Percentiles rank a stretch among this genome's conserved stretches.
phyloP scores from a whole-genome alignment of 2,329 filamentous ascomycete species.

The Botrytis squamosa region DNA sequence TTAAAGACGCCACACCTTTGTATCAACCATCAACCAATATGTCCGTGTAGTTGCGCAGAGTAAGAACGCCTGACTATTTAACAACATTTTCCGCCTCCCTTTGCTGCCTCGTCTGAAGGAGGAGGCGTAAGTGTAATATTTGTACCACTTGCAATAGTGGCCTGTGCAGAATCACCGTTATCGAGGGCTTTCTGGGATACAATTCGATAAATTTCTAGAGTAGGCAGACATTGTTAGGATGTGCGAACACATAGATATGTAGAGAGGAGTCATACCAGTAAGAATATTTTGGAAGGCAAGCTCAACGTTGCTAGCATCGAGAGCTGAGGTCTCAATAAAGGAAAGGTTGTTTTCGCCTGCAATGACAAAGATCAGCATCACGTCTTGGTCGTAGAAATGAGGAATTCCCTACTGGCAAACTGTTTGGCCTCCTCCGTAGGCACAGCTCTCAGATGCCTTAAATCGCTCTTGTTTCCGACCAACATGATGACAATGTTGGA shows the following conservation, averaged over 20 bases:
- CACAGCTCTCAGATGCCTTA: slow-evolving; percentile 94
- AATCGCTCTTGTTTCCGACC: slow-evolving; percentile 99
- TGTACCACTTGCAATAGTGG: slow-evolving; percentile 74
- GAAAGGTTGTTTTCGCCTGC: slow-evolving; percentile 95
- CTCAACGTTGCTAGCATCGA: slow-evolving; percentile 98
- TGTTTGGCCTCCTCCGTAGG: slow-evolving; percentile 97
- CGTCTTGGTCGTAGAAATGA: slow-evolving; percentile 12
- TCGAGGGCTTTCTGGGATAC: slow-evolving; percentile 97
- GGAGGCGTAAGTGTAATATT: slow-evolving; percentile 87
- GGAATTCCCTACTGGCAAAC: slow-evolving; percentile 74
- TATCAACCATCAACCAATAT: slow-evolving; percentile 32
- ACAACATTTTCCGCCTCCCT: slow-evolving; percentile 75
- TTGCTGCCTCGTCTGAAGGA: slow-evolving; percentile 70
- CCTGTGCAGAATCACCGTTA: slow-evolving; percentile 77
- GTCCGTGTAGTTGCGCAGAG: slow-evolving; percentile 22
- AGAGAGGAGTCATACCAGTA: slow-evolving; percentile 65
- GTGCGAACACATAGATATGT: neutral
- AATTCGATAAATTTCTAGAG: slow-evolving; percentile 94
- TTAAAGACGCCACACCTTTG: slow-evolving; percentile 30
- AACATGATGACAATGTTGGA: slow-evolving; percentile 99
- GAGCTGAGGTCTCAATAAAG: slow-evolving; percentile 98
- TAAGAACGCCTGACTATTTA: slow-evolving; percentile 45
- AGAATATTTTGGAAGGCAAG: slow-evolving; percentile 99
- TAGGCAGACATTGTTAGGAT: slow-evolving; percentile 23
- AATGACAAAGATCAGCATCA: slow-evolving; percentile 35